Conservation (phyloP, 805 yeast genomes). For the Scheffersomyces stipitis region DNA sequence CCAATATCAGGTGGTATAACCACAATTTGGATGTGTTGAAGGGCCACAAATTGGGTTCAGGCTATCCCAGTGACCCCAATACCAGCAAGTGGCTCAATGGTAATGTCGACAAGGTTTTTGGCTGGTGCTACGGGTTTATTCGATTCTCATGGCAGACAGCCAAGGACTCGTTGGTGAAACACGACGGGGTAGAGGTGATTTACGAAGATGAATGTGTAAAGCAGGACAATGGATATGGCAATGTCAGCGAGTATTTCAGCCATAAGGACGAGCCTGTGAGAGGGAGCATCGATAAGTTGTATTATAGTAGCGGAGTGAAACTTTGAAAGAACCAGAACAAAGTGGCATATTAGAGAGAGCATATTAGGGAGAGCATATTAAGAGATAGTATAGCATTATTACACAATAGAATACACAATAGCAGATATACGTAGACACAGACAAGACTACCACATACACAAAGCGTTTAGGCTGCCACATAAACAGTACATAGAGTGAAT, state of each 20-base stretch:
- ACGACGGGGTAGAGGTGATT: constrained; percentile 52
- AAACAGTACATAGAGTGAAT: too few relatives aligned
- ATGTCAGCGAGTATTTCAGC: constrained; percentile 21
- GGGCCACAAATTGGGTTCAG: constrained; percentile 68
- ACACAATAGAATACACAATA: too few relatives aligned
- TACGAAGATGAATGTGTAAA: constrained; percentile 55
- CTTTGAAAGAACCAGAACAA: too few relatives aligned
- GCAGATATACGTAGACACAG: too few relatives aligned
- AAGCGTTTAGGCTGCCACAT: too few relatives aligned
- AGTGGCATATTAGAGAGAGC: background rate
- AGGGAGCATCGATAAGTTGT: background rate
- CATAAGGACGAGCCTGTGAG: constrained; percentile 1
- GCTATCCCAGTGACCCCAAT: constrained; percentile 91
- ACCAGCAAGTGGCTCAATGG: constrained; percentile 74
- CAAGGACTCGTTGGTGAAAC: constrained; percentile 60
- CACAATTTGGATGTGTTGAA: constrained; percentile 25
- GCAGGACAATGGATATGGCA: constrained; percentile 29
- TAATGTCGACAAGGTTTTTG: constrained; percentile 70
- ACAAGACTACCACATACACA: too few relatives aligned
- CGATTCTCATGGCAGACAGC: constrained; percentile 96
- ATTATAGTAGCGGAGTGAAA: background rate
- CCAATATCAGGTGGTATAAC: constrained; percentile 43
- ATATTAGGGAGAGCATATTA: too few relatives aligned
- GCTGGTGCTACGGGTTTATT: constrained; percentile 74
- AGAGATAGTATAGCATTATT: too few relatives aligned